phyloP scores from a whole-genome alignment of 176 grass and related monocot species.

The Rhipidocladum racemiflorum region DNA sequence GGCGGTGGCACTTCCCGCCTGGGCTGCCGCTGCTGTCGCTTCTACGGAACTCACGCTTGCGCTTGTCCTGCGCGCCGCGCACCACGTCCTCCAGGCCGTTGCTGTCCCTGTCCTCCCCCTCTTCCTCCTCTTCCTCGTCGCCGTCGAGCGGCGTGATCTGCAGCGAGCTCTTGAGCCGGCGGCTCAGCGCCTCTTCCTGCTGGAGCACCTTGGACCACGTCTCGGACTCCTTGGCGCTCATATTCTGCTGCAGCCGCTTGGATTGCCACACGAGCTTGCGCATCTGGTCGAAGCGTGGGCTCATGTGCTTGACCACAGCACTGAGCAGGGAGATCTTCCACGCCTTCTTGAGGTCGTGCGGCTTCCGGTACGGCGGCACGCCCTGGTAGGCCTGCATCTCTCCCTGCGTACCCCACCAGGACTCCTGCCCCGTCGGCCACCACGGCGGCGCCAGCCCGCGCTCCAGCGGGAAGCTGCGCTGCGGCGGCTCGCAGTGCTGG shows the following conservation, averaged over 20 bases:
- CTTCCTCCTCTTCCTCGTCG: not conserved
- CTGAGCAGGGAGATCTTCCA: constrained; percentile 71
- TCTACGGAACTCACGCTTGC: constrained; percentile 29
- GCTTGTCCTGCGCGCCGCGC: constrained; percentile 33
- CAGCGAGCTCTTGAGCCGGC: constrained; percentile 1
- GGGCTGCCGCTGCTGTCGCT: not conserved
- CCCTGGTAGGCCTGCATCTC: constrained; percentile 50
- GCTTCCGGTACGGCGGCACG: constrained; percentile 70
- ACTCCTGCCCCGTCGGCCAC: constrained; percentile 73
- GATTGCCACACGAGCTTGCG: constrained; percentile 68
- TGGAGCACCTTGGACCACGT: constrained; percentile 56
- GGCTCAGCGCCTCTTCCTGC: constrained; percentile 51
- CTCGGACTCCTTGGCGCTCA: constrained; percentile 59
- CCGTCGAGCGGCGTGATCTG: constrained; percentile 23
- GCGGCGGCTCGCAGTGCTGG: constrained; percentile 68
- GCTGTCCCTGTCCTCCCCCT: not conserved
- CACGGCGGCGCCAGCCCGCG: constrained; percentile 51
- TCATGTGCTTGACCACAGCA: constrained; percentile 85
- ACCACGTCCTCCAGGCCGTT: not conserved
- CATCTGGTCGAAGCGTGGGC: constrained; percentile 55
- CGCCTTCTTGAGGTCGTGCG: constrained; percentile 80
- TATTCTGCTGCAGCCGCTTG: constrained; percentile 69
- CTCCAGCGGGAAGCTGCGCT: constrained; percentile 67
- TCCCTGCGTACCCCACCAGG: constrained; percentile 70
- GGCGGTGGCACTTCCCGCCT: not conserved